Percentiles rank a stretch among this genome's conserved stretches.
These are phyloP conservation scores for Eucalyptus curtisii DNA, from an alignment of 345 rosid genomes.

Conservation along the genomic window DNA sequence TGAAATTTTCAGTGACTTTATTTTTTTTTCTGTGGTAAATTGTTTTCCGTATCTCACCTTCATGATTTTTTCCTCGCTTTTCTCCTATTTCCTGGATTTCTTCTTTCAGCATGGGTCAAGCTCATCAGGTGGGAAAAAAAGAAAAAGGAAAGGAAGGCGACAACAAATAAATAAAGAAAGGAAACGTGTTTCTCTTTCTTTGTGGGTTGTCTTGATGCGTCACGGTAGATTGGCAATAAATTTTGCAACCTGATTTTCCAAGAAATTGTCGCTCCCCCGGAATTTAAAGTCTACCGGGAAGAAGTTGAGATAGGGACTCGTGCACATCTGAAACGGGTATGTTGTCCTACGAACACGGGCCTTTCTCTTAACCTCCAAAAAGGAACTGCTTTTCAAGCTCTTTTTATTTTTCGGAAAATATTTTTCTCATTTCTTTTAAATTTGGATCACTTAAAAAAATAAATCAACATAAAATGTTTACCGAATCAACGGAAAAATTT, in stretches of 20 bases:
- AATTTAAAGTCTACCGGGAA: not conserved
- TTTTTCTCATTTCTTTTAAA: no score
- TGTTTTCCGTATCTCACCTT: not conserved
- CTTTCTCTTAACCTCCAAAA: not conserved
- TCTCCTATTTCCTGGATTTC: not conserved
- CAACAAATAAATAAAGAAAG: not conserved
- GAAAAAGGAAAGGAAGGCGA: not conserved
- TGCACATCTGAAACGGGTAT: not conserved
- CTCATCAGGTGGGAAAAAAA: not conserved
- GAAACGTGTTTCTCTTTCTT: not conserved
- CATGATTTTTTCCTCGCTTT: conserved; percentile 7
- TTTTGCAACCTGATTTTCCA: not conserved
- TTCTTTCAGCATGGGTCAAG: not conserved
- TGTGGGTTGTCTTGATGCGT: not conserved
- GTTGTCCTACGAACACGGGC: not conserved
- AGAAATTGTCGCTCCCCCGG: not conserved
- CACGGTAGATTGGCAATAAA: not conserved
- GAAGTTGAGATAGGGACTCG: not conserved
- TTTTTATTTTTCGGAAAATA: accelerated
- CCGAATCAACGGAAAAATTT: not conserved
- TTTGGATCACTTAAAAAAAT: not conserved
- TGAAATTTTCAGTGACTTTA: not conserved
- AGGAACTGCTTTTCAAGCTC: not conserved
- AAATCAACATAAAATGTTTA: not conserved
- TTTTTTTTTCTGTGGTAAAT: not conserved